phyloP scores from a whole-genome alignment of 805 yeast species.

The Cyberlindnera bimundalis region DNA sequence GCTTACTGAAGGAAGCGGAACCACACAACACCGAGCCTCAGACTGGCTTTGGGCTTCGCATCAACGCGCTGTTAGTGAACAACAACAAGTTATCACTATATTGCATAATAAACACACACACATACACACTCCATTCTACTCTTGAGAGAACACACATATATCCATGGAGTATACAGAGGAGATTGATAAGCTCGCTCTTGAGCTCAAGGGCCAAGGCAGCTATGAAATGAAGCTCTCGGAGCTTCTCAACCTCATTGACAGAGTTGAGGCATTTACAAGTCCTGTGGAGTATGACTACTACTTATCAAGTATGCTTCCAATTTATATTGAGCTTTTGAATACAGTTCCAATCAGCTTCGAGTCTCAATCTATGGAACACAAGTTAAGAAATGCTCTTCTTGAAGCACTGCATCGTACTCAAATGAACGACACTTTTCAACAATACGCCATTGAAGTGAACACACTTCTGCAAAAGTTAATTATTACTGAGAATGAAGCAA shows the following conservation, averaged over 20 bases:
- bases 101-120: not conserved
- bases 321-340: conserved; percentile 58
- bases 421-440: conserved; percentile 76
- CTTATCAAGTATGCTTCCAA: conserved; percentile 65
- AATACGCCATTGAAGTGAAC: conserved; percentile 58
- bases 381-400: conserved; percentile 68
- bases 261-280: conserved; percentile 79
- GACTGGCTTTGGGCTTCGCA: not conserved
- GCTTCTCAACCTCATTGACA: conserved; percentile 80
- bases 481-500: conserved; percentile 86
- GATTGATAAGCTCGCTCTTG: conserved; percentile 63
- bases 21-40: too few relatives aligned
- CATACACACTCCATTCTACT: too few relatives aligned
- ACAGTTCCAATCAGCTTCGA: conserved; percentile 70
- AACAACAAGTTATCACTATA: not conserved
- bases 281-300: conserved; percentile 80
- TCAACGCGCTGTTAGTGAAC: not conserved
- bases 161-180: conserved; percentile 41
- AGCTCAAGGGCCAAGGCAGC: conserved; percentile 54
- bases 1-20: too few relatives aligned
- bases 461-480: conserved; percentile 57
- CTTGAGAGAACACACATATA: too few relatives aligned
- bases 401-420: conserved; percentile 81
- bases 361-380: conserved; percentile 66
- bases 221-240: conserved; percentile 60